Evolutionary conservation across 2,329 filamentous ascomycete species (phyloP).

Genomic region (Juglanconis oblonga): DNA sequence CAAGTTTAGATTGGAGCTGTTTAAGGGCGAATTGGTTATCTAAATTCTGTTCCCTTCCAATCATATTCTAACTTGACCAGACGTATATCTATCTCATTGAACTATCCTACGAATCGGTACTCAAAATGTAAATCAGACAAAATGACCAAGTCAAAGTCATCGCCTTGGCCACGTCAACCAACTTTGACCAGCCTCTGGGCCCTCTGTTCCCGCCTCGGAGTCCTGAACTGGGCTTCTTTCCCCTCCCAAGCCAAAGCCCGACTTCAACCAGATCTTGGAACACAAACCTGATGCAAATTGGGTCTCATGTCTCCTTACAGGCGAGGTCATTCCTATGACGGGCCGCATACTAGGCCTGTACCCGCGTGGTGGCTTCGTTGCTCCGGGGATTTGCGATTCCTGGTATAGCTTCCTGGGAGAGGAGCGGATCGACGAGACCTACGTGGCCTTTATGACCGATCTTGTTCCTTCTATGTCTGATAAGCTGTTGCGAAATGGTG

Average conservation of each 20-base stretch:
- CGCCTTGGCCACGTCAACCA: constrained; percentile 23
- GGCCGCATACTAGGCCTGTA: constrained; percentile 18
- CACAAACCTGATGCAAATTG: constrained; percentile 22
- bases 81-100: no score
- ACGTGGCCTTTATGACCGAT: constrained; percentile 27
- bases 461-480: constrained; percentile 27
- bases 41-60: no score
- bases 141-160: constrained; percentile 19
- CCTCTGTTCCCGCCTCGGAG: constrained; percentile 18
- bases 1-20: no score
- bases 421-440: constrained; percentile 24
- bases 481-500: constrained; percentile 24
- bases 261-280: constrained; percentile 22
- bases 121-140: no score
- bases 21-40: no score
- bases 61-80: no score
- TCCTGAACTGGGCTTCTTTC: constrained; percentile 19
- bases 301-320: constrained; percentile 20
- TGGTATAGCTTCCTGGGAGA: constrained; percentile 23
- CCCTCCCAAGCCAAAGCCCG: constrained; percentile 21
- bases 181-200: constrained; percentile 23
- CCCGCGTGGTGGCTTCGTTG: constrained; percentile 22
- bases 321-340: constrained; percentile 24
- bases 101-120: no score
- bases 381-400: constrained; percentile 22